phyloP scores from a whole-genome alignment of 2,329 filamentous ascomycete species.

The Lecanicillium sp. region DNA sequence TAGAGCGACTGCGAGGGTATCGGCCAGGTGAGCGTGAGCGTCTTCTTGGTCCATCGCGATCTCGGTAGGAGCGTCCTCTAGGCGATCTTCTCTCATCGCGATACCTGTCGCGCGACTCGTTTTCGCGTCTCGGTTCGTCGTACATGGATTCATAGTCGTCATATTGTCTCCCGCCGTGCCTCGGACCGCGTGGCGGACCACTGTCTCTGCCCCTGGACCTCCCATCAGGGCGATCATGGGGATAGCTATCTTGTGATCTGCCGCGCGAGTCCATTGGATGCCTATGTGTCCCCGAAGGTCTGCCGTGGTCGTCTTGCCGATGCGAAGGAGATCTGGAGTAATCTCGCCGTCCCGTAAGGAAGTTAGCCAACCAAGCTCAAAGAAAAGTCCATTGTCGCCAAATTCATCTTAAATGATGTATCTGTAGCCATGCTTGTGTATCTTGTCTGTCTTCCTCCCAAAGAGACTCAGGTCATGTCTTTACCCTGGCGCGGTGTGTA shows the following conservation, averaged over 20 bases:
- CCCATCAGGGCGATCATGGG: constrained; percentile 11
- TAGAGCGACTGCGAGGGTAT: constrained; percentile 21
- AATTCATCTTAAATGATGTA: neutral
- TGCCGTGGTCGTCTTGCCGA: constrained; percentile 27
- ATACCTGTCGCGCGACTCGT: constrained; percentile 14
- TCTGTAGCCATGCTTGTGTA: neutral
- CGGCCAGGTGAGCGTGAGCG: constrained; percentile 1
- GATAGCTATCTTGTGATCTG: constrained; percentile 10
- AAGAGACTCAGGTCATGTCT: constrained; percentile 26
- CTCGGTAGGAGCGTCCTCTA: constrained; percentile 9
- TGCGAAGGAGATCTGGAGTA: constrained; percentile 35
- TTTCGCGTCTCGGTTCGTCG: constrained; percentile 26
- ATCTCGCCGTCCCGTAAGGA: constrained; percentile 34
- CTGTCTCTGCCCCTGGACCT: neutral
- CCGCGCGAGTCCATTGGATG: constrained; percentile 16
- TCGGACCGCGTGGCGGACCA: neutral
- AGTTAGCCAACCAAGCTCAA: constrained; percentile 34
- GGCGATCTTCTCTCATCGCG: constrained; percentile 12
- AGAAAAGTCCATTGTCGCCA: constrained; percentile 9
- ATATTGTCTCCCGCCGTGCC: constrained; percentile 10
- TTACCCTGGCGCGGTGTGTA: constrained; percentile 43
- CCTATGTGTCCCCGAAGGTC: constrained; percentile 18
- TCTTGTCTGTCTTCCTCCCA: neutral
- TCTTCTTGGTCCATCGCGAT: constrained; percentile 9
- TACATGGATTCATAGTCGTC: constrained; percentile 23